Conservation (phyloP, 2,329 filamentous ascomycete species). For the Botrytis cinerea region DNA sequence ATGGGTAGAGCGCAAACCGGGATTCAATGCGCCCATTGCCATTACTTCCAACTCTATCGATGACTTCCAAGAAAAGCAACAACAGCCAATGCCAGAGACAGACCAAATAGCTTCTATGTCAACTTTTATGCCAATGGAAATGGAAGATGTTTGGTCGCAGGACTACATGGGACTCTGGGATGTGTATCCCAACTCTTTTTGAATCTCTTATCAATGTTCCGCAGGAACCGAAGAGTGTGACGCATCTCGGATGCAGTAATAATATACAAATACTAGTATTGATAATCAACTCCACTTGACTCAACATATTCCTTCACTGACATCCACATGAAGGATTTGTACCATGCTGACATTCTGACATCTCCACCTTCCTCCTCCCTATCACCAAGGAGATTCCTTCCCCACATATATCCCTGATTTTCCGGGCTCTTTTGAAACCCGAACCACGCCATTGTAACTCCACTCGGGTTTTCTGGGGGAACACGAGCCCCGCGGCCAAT, state of each 20-base stretch:
- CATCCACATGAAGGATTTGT: neutral
- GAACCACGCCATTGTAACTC: neutral
- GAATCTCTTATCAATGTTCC: neutral
- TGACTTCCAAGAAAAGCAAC: conserved; percentile 3
- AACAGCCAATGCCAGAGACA: neutral
- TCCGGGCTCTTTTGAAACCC: neutral
- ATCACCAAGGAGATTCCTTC: neutral
- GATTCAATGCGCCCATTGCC: conserved; percentile 13
- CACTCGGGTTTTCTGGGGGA: neutral
- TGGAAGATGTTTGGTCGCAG: conserved; percentile 13
- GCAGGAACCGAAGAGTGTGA: neutral
- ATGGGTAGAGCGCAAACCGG: conserved; percentile 10
- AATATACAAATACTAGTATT: neutral
- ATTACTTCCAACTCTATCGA: neutral
- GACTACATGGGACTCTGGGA: conserved; percentile 17
- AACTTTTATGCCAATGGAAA: conserved; percentile 13
- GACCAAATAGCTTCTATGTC: neutral
- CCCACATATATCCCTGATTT: neutral
- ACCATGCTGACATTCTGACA: neutral
- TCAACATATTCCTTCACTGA: neutral
- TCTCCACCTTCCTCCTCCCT: neutral
- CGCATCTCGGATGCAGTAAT: neutral
- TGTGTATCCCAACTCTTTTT: conserved; percentile 17
- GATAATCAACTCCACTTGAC: neutral
- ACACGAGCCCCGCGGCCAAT: neutral